Base-by-base conservation (phyloP, 1,284 basidiomycete genomes). In the Cutaneotrichosporon sp. region DNA sequence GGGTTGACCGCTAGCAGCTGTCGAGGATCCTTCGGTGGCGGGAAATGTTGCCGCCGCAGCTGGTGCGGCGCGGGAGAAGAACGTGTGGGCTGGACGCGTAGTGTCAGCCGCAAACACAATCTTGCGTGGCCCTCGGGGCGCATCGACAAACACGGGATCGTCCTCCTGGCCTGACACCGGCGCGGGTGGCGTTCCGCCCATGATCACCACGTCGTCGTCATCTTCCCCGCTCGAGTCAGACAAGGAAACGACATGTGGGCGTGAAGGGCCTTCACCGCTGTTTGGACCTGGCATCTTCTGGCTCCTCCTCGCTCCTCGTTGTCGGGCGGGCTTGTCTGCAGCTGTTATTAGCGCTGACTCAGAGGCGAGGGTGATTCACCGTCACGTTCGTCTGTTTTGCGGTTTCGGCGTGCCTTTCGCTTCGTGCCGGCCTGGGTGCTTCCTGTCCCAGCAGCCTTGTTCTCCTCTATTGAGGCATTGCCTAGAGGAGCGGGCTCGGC, bases 21-120 rank as follows among this genome's bases (percentile, higher is more conserved):
- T 39, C 17, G 35, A 21, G 8, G 36, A 14, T 8, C 30, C 18
- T 12, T 18, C 21, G 26, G 30, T 18, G 18, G 17, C 4, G 43
- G 1, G 12, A n/a, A n/a, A n/a, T n/a, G 26, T n/a, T n/a, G 26
- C 4, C 8, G 42, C 2, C 4, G 20, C 23, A 4, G 39, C 38
- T 1, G 22, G 30, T 1, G 20, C 7, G 8, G 50, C 42, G 15
- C 51, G 51, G 14, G 58, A 42, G 47, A 72, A 72, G 62, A 72
- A 72, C 13, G 60, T 49, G 52, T 72, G 69, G 4, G 64, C 46
- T 8, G 60, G 54, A 49, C 64, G 65, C 12, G 35, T 46, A 20
- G 35, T 33, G 39, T 71, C 67, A 26, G 45, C 53, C 13, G 58
- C 64, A 33, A 69, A 68, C 7, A 60, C 56, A 4, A 65, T 49